Conservation (phyloP, 768 basidiomycete species). For the Tylopilus plumbeoviolaceoides region DNA sequence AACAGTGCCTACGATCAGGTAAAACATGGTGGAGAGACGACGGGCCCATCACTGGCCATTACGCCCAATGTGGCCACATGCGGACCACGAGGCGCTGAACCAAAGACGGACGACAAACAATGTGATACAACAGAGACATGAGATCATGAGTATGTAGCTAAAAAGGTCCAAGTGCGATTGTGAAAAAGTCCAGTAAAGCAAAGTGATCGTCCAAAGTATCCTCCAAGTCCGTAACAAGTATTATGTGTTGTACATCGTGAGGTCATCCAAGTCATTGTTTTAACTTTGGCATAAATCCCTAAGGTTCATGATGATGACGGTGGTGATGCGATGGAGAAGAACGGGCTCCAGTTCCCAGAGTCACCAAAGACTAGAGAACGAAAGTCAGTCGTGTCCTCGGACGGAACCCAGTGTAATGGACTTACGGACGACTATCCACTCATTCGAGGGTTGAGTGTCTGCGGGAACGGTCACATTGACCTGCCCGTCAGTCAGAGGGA, state of each 20-base stretch:
- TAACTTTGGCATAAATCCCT: slow-evolving; percentile 1
- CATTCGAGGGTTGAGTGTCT: slow-evolving; percentile 30
- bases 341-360: slow-evolving; percentile 45
- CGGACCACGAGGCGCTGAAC: not conserved
- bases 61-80: not conserved
- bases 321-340: slow-evolving; percentile 38
- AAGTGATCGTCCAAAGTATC: slow-evolving; percentile 10
- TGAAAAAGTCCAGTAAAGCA: slow-evolving; percentile 1
- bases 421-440: slow-evolving; percentile 46
- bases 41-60: not conserved
- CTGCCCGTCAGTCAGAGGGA: slow-evolving; percentile 34
- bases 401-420: slow-evolving; percentile 2
- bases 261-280: slow-evolving; percentile 9
- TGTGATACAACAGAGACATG: slow-evolving; percentile 3
- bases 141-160: slow-evolving; percentile 1
- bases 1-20: slow-evolving; percentile 7
- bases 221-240: slow-evolving; percentile 7
- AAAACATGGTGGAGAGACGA: slow-evolving; percentile 8
- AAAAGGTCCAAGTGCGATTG: not conserved
- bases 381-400: not conserved
- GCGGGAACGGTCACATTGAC: slow-evolving; percentile 39
- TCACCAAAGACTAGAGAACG: slow-evolving; percentile 45
- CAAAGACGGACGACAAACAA: not conserved
- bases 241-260: slow-evolving; percentile 11
- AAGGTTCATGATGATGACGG: slow-evolving; percentile 13